Conservation (phyloP, 805 yeast genomes). For the Yarrowia osloensis region DNA sequence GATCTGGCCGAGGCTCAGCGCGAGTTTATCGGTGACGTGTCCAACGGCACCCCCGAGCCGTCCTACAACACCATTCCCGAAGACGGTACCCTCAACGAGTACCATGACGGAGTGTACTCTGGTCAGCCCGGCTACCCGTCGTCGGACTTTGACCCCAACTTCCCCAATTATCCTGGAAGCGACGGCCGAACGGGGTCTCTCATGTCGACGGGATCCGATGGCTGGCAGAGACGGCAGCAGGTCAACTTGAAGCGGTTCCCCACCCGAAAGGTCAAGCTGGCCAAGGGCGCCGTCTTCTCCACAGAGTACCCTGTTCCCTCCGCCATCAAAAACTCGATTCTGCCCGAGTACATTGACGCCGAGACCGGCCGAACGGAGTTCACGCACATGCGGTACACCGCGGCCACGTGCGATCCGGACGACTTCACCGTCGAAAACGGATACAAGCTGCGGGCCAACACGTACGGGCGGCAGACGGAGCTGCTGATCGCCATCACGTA, state of each 20-base stretch:
- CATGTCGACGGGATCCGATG: constrained; percentile 31
- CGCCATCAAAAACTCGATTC: constrained; percentile 45
- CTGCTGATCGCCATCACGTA: constrained; percentile 63
- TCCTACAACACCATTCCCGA: constrained; percentile 22
- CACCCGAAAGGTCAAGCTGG: constrained; percentile 46
- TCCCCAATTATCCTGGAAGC: not conserved
- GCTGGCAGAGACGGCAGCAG: constrained; percentile 39
- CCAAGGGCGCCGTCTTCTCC: constrained; percentile 43
- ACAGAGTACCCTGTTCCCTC: constrained; percentile 47
- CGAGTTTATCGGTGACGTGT: constrained; percentile 6
- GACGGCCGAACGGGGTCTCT: not conserved
- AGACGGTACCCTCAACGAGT: constrained; percentile 23
- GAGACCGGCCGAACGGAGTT: constrained; percentile 52
- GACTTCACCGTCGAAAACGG: constrained; percentile 57
- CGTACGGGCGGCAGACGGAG: constrained; percentile 62
- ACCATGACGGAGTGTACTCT: constrained; percentile 18
- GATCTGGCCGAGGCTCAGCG: constrained; percentile 23
- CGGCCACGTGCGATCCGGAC: constrained; percentile 71
- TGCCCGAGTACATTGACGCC: constrained; percentile 47
- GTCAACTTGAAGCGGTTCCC: constrained; percentile 40
- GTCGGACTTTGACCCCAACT: not conserved
- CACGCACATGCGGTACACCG: constrained; percentile 61
- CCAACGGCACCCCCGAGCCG: constrained; percentile 17
- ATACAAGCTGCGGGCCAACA: constrained; percentile 57
- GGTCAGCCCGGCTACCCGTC: constrained; percentile 9